Base-by-base conservation (phyloP, 2,329 filamentous ascomycete species). In the Talaromyces verruculosus region DNA sequence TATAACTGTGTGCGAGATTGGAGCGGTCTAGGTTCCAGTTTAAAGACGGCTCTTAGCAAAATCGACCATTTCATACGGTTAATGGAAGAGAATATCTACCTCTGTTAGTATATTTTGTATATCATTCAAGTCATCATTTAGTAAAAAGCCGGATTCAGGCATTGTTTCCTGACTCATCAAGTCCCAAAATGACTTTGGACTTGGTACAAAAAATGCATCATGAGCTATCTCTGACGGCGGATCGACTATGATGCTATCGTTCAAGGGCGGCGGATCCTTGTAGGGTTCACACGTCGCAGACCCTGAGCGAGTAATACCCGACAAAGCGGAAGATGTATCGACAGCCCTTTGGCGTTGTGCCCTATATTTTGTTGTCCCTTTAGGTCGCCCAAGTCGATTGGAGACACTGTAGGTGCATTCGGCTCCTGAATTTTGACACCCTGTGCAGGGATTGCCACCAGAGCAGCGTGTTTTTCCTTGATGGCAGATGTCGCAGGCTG, bases 341-440 rank as follows among this genome's bases (percentile, higher is more conserved):
- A 53, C 15, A 5, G 49, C 25, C n/a, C 49, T 28, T 22, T 33
- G 49, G 17, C 49, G 49, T 53, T 53, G 49, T n/a, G 49, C 11
- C 2, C 17, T 53, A n/a, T 53, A 53, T 15, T 53, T 53, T 11
- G 49, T 53, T 33, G 49, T 53, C 3, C 49, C 49, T 33, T 53
- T 53, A 53, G 49, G 49, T 53, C 49, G 49, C 17, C 49, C 49
- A 8, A 53, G 49, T n/a, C 49, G 49, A 53, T 53, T 53, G 49
- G 49, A 53, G 28, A 53, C 49, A 33, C 49, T 53, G 28, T 53
- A 53, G 6, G 17, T 33, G 49, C 49, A 53, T 53, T 53, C 49
- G 5, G 49, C 25, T 33, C 49, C 49, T 53, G 49, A 53, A n/a
- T 53, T 53, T 33, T 33, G 49, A 53, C 49, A 53, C 2, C 49